Percentiles rank a stretch among this genome's conserved stretches.
Evolutionary conservation across 495 filamentous ascomycete species (phyloP).

Genomic region (Trichocladium uniseriatum): DNA sequence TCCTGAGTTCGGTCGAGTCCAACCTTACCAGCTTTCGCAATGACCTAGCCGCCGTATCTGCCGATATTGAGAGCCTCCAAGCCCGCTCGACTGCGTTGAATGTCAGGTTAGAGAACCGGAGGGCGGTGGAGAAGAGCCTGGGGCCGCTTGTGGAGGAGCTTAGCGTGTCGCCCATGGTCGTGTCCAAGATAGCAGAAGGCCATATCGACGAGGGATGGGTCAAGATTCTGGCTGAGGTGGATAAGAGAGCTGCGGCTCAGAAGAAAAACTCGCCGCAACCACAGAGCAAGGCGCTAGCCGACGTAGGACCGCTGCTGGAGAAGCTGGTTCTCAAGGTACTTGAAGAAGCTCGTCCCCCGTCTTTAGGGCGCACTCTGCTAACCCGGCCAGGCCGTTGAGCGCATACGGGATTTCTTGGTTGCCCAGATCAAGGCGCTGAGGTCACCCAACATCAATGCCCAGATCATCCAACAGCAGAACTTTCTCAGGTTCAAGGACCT

Average conservation of each 20-base stretch:
- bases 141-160: conserved; percentile 90
- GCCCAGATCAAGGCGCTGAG: conserved; percentile 85
- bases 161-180: conserved; percentile 70
- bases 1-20: conserved; percentile 82
- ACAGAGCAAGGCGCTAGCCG: conserved; percentile 64
- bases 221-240: conserved; percentile 73
- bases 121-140: conserved; percentile 76
- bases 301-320: conserved; percentile 75
- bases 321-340: conserved; percentile 71
- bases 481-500: conserved; percentile 82
- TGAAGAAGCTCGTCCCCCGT: neutral
- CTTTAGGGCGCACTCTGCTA: neutral
- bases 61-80: conserved; percentile 90
- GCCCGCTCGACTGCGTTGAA: conserved; percentile 75
- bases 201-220: conserved; percentile 87
- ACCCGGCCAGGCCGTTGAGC: conserved; percentile 62
- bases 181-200: conserved; percentile 76
- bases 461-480: conserved; percentile 85
- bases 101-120: conserved; percentile 79
- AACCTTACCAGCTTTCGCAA: conserved; percentile 88
- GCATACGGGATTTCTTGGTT: conserved; percentile 89
- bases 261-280: conserved; percentile 52
- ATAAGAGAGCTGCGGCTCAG: conserved; percentile 62
- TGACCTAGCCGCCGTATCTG: conserved; percentile 81
- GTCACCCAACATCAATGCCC: conserved; percentile 90